These are phyloP conservation scores for Pseudocercospora pini-densiflorae DNA, from an alignment of 2,329 filamentous ascomycete species.

Conservation along the genomic window DNA sequence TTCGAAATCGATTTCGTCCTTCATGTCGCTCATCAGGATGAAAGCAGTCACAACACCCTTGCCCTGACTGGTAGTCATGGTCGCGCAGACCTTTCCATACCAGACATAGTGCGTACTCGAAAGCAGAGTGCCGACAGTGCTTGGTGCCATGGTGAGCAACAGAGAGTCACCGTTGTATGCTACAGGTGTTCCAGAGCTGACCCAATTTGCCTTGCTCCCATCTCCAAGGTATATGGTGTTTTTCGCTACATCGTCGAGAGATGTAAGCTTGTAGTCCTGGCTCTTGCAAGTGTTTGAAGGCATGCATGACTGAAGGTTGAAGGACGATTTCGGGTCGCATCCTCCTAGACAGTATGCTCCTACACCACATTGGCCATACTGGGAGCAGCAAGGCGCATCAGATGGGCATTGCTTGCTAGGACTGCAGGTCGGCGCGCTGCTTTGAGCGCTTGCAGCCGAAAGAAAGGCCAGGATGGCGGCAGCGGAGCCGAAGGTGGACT, in stretches of 20 bases:
- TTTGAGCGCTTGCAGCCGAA: constrained; percentile 32
- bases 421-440: constrained; percentile 37
- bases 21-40: constrained; percentile 91
- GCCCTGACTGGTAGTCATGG: constrained; percentile 81
- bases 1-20: constrained; percentile 99
- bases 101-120: constrained; percentile 88
- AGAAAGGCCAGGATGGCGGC: constrained; percentile 40
- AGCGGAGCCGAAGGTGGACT: constrained; percentile 34
- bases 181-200: constrained; percentile 77
- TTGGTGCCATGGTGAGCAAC: constrained; percentile 85
- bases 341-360: constrained; percentile 96
- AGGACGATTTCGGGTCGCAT: constrained; percentile 87
- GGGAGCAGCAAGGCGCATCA: constrained; percentile 43
- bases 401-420: constrained; percentile 37
- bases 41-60: constrained; percentile 95
- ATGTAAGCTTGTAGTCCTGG: constrained; percentile 73
- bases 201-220: constrained; percentile 80
- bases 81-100: constrained; percentile 92
- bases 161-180: constrained; percentile 67
- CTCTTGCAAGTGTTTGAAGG: constrained; percentile 81
- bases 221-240: constrained; percentile 89
- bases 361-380: constrained; percentile 90
- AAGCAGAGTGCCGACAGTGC: constrained; percentile 84
- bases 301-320: constrained; percentile 80
- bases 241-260: constrained; percentile 69